These are phyloP conservation scores for Globisporangium lucens DNA, from an alignment of 352 stramenopile genomes.

Conservation along the genomic window DNA sequence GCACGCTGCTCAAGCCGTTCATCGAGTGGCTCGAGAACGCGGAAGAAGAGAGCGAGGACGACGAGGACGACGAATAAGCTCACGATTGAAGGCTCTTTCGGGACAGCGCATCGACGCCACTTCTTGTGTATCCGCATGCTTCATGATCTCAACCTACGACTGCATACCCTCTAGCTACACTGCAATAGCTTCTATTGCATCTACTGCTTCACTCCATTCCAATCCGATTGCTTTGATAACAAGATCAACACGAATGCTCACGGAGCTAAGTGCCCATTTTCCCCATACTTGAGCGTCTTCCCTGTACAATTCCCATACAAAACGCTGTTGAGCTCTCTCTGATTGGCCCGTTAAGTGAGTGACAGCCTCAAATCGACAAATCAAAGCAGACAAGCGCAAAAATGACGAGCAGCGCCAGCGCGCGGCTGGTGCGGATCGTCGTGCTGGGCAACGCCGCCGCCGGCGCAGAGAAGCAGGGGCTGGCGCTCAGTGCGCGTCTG, in stretches of 20 bases:
- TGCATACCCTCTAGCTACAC: neutral
- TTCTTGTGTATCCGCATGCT: neutral
- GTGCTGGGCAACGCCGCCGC: slow-evolving; percentile 71
- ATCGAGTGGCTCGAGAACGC: slow-evolving; percentile 97
- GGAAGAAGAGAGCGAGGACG: slow-evolving; percentile 86
- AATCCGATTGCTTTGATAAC: neutral
- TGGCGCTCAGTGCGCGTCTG: slow-evolving; percentile 48
- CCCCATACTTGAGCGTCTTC: neutral
- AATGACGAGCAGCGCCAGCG: slow-evolving; percentile 8
- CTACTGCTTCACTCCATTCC: neutral
- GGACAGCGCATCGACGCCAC: neutral
- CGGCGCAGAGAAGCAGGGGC: slow-evolving; percentile 74
- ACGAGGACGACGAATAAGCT: slow-evolving; percentile 61
- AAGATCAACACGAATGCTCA: neutral
- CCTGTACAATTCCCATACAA: neutral
- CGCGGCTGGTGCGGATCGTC: slow-evolving; percentile 32
- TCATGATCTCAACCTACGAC: neutral
- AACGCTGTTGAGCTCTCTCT: neutral
- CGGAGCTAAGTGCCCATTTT: neutral
- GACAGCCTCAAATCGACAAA: neutral
- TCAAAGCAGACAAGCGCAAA: neutral
- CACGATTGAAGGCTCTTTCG: neutral
- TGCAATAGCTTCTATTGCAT: neutral
- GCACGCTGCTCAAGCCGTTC: slow-evolving; percentile 90
- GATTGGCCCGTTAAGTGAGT: neutral